Base-by-base conservation (phyloP, 768 basidiomycete genomes). In the Russula compacta region DNA sequence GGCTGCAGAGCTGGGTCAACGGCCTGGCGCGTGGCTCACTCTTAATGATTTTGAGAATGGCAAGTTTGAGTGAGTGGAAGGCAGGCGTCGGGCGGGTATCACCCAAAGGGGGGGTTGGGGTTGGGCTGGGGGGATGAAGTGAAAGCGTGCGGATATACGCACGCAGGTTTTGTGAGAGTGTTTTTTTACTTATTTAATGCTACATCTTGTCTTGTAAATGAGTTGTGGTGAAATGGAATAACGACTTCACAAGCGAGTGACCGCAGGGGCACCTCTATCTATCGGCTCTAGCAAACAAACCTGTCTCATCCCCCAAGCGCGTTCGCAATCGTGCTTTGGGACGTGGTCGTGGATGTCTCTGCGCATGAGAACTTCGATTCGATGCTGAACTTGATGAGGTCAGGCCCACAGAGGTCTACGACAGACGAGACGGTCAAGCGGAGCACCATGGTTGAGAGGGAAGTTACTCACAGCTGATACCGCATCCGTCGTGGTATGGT, bases 331-430 rank as follows among this genome's bases (percentile, higher is more conserved):
- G 81, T 80, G 50, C 75, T 69, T 67, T 87, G 85, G 71, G 95
- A 89, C 24, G 60, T 58, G 8, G 76, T 71, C 15, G 92, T 95
- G 17, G 89, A 89, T 17, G 93, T 95, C 17, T 74, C 68, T 4
- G 79, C 69, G 62, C 78, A 83, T 6, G 87, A 87, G 61, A 78
- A 74, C 71, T 98, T 98, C 47, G 88, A 91, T 71, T 98, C 95
- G 69, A 97, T 84, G 2, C 95, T 94, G 74, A 97, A 94, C 72
- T 93, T 95, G 69, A 98, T 78, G 59, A 84, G 77, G 46, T 85
- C 74, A 14, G 86, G 83, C 15, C 86, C 91, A 59, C 88, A 81
- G 60, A 95, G 81, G 72, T 97, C 95, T 95, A 66, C 24, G 52
- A 17, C 32, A 36, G 9, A 15, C 19, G 24, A 49, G 48, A 53